Evolutionary conservation across 176 grass and related monocot genomes (phyloP), one percentile per base, ranked within the genome.

Genomic region (Olyra latifolia): DNA sequence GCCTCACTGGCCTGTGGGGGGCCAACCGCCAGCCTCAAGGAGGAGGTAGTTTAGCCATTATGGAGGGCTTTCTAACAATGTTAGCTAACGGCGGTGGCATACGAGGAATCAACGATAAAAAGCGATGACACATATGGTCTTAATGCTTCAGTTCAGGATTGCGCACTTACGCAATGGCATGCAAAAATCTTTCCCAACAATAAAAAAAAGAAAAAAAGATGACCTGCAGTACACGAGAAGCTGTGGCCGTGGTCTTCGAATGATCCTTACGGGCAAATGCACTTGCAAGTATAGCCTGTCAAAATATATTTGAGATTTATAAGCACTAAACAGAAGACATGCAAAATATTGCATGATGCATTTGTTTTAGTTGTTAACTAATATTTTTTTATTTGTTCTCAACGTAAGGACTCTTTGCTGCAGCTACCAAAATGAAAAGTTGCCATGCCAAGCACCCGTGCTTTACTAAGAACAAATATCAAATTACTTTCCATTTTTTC

Each of bases 191-290:
- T 35, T 35, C 32, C 32, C 32, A 35, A 35, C 32, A 35, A 4
- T 3, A 30, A 7, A 60, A 24, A 24, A n/a, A 82, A 71, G 14
- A 75, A 19, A 50, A 66, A 45, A 62, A 19, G 60, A 13, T 54
- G 72, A 97, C 94, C 89, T 97, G 91, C 38, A 97, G 79, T 50
- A 97, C 71, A 69, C 91, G 95, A 48, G 91, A 89, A 84, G 89
- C 92, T 72, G 82, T 87, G 42, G 76, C 86, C 30, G 23, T 79
- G 8, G 86, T 81, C 79, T 87, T 94, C 1, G 40, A 40, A 86
- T 91, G 64, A 29, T 97, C 91, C 15, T 82, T 92, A 78, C 62
- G 80, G 57, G 92, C 85, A 90, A 97, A 97, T 75, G 95, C 89
- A 85, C 92, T 88, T 72, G 95, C 91, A 86, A 97, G 85, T 87